A percentile compares a stretch with the other conserved stretches of the same genome.
Conservation (phyloP, 2,329 filamentous ascomycete species). For the Cladophialophora bantiana region DNA sequence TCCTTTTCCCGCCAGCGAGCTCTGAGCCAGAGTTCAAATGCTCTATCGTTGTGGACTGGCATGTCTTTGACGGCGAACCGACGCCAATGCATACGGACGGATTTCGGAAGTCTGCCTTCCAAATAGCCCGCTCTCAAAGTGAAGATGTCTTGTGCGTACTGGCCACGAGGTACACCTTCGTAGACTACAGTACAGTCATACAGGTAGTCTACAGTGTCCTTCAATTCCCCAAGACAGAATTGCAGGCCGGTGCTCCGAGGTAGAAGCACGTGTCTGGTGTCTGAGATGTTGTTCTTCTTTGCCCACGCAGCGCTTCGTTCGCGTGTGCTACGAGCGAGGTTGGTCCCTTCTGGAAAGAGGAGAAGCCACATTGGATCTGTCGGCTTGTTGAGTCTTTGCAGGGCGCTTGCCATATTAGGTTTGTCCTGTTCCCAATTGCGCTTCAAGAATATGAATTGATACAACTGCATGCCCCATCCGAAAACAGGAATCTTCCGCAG, state of each 20-base stretch:
- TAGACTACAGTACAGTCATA: conserved; percentile 67
- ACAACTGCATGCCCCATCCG: conserved; percentile 82
- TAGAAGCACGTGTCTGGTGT: conserved; percentile 76
- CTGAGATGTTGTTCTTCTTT: conserved; percentile 73
- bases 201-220: conserved; percentile 77
- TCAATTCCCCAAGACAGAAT: conserved; percentile 79
- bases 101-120: conserved; percentile 80
- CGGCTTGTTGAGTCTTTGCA: conserved; percentile 70
- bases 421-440: conserved; percentile 84
- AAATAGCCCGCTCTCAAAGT: conserved; percentile 80
- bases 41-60: conserved; percentile 70
- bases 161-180: conserved; percentile 54
- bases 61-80: conserved; percentile 77
- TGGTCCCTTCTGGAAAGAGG: conserved; percentile 87
- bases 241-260: conserved; percentile 81
- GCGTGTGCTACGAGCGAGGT: conserved; percentile 74
- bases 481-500: conserved; percentile 81
- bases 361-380: conserved; percentile 86
- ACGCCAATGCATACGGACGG: conserved; percentile 89
- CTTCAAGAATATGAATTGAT: conserved; percentile 91
- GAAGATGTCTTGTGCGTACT: conserved; percentile 82
- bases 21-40: conserved; percentile 78
- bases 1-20: conserved; percentile 88
- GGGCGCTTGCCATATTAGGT: conserved; percentile 74
- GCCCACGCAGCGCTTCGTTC: conserved; percentile 77